Evolutionary conservation across 371 early-diverging fungal species (phyloP).

Genomic region (Saksenaea vasiformis): DNA sequence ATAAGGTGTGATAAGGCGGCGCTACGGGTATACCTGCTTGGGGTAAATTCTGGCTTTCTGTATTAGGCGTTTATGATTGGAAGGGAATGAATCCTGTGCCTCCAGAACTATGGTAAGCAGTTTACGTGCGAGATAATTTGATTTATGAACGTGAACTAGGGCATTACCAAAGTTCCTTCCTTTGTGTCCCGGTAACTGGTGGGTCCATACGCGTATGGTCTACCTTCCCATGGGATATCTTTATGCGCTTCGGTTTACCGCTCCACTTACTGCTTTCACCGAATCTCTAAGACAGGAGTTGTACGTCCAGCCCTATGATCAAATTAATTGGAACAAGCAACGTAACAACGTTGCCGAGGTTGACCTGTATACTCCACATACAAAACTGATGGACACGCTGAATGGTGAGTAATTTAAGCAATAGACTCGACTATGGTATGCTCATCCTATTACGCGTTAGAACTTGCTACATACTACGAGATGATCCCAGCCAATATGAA

Average conservation of each 20-base stretch:
- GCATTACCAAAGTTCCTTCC: slow-evolving; percentile 85
- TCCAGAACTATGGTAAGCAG: slow-evolving; percentile 85
- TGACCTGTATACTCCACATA: slow-evolving; percentile 89
- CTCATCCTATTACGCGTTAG: slow-evolving; percentile 18
- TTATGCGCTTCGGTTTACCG: slow-evolving; percentile 72
- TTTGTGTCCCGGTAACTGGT: slow-evolving; percentile 89
- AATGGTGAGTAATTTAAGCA: slow-evolving; percentile 53
- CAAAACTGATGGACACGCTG: slow-evolving; percentile 70
- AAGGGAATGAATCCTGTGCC: slow-evolving; percentile 95
- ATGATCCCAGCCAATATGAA: slow-evolving; percentile 44
- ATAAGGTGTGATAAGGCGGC: slow-evolving; percentile 57
- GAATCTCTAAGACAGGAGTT: slow-evolving; percentile 82
- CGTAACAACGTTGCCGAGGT: slow-evolving; percentile 81
- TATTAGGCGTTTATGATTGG: slow-evolving; percentile 93
- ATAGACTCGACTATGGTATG: neutral
- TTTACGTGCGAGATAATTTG: neutral
- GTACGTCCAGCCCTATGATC: slow-evolving; percentile 80
- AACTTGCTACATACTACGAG: slow-evolving; percentile 68
- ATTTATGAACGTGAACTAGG: slow-evolving; percentile 30
- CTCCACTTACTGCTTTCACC: slow-evolving; percentile 70
- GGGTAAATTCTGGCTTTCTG: slow-evolving; percentile 97
- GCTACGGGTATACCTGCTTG: slow-evolving; percentile 89
- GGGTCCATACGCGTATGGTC: slow-evolving; percentile 90
- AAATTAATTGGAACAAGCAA: slow-evolving; percentile 81
- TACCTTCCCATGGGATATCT: slow-evolving; percentile 95